Conservation (phyloP, 805 yeast genomes). For the Ogataea ganodermae region DNA sequence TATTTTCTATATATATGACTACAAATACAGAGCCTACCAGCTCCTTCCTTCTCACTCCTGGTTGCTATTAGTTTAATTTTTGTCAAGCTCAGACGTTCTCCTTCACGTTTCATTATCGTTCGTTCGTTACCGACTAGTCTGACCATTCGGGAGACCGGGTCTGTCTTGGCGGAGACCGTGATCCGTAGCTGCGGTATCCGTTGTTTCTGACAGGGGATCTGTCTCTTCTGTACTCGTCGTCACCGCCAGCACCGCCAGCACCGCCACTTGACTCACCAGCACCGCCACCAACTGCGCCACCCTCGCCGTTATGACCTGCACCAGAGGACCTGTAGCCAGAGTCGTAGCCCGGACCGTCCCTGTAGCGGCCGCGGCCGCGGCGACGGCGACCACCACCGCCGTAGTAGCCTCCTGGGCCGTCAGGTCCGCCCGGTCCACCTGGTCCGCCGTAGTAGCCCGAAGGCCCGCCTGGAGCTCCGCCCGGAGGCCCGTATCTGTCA, state of each 20-base stretch:
- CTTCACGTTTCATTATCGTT: constrained; percentile 4
- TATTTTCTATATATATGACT: not conserved
- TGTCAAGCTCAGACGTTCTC: not conserved
- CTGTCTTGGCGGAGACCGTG: constrained; percentile 18
- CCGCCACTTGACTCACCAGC: not conserved
- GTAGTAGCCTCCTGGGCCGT: constrained; percentile 5
- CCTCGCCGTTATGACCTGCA: constrained; percentile 4
- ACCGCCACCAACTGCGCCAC: constrained; percentile 3
- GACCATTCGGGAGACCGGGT: constrained; percentile 27
- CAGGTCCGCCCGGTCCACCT: not conserved
- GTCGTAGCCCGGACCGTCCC: constrained; percentile 5
- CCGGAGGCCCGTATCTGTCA: constrained; percentile 7
- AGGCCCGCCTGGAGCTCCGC: constrained; percentile 1
- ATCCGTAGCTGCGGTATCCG: constrained; percentile 13
- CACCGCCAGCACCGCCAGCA: constrained; percentile 12
- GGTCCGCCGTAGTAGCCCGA: constrained; percentile 7
- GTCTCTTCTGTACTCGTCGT: constrained; percentile 18
- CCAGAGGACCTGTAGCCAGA: constrained; percentile 2
- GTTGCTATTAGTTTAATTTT: not conserved
- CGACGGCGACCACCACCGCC: constrained; percentile 8
- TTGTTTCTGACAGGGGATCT: constrained; percentile 23
- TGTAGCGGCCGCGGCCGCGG: constrained; percentile 7
- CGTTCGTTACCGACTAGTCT: constrained; percentile 13
- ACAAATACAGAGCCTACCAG: constrained; percentile 1
- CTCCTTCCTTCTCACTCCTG: not conserved